Conservation (phyloP, 176 grass and related monocot species). For the Triticum dicoccoides region DNA sequence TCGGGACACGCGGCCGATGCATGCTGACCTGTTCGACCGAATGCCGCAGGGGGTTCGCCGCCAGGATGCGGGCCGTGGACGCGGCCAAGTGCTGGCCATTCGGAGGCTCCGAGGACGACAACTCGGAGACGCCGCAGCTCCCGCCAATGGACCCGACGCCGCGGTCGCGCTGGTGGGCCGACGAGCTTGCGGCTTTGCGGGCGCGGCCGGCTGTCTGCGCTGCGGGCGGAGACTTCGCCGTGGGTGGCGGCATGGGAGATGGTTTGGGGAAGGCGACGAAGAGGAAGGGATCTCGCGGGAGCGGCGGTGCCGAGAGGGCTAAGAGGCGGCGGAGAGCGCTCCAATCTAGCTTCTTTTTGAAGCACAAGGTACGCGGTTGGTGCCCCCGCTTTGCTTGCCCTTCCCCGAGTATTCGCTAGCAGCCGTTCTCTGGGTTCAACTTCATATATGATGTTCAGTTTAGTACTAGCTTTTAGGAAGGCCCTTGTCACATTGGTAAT, state of each 20-base stretch:
- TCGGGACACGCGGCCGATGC: not conserved
- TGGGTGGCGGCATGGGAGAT: not conserved
- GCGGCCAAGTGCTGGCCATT: constrained; percentile 32
- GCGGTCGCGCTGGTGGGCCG: constrained; percentile 46
- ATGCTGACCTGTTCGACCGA: not conserved
- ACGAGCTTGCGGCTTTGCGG: constrained; percentile 28
- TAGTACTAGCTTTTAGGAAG: not conserved
- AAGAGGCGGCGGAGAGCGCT: constrained; percentile 28
- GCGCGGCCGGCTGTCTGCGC: not conserved
- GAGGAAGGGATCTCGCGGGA: constrained; percentile 24
- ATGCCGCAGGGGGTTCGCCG: constrained; percentile 42
- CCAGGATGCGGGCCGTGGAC: constrained; percentile 39
- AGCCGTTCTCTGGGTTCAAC: not conserved
- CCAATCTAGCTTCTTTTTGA: not conserved
- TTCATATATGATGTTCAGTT: constrained; percentile 16
- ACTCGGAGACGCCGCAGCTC: not conserved
- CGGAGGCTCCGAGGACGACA: not conserved
- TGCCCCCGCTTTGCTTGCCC: not conserved
- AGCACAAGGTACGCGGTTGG: constrained; percentile 38
- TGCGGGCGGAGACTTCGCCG: not conserved
- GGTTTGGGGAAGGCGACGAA: constrained; percentile 19
- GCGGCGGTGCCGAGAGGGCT: constrained; percentile 7
- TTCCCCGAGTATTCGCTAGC: not conserved
- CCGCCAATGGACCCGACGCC: constrained; percentile 31
- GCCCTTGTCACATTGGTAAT: not conserved